phyloP scores from a whole-genome alignment of 75 land plant genomes.

The Pinus taeda region DNA sequence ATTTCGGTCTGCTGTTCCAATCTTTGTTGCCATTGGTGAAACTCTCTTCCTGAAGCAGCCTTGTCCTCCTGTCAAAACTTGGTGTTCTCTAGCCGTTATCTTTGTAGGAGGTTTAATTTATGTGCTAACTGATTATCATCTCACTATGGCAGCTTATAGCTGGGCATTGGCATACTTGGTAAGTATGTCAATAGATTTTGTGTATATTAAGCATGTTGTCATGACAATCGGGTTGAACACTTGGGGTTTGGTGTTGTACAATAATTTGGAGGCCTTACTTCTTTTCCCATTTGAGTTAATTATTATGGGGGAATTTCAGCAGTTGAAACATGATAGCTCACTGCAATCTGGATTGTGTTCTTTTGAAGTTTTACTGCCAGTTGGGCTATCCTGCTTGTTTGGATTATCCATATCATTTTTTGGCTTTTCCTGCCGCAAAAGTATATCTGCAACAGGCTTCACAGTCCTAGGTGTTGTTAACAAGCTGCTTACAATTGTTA shows the following conservation, averaged over 20 bases:
- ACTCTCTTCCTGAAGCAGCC: constrained; percentile 41
- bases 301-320: constrained; percentile 38
- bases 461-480: constrained; percentile 51
- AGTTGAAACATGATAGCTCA: constrained; percentile 10
- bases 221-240: constrained; percentile 50
- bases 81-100: constrained; percentile 34
- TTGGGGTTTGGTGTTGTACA: constrained; percentile 54
- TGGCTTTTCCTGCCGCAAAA: constrained; percentile 39
- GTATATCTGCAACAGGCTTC: constrained; percentile 48
- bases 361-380: constrained; percentile 35
- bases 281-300: constrained; percentile 50
- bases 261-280: constrained; percentile 50
- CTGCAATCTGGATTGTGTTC: constrained; percentile 18
- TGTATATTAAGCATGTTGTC: constrained; percentile 48
- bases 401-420: constrained; percentile 48
- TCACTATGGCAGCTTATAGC: constrained; percentile 27
- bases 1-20: constrained; percentile 42
- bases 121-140: constrained; percentile 38
- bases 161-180: constrained; percentile 48
- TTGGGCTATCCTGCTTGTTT: constrained; percentile 35
- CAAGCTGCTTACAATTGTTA: constrained; percentile 47
- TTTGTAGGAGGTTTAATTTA: constrained; percentile 36
- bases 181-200: constrained; percentile 53
- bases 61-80: constrained; percentile 36
- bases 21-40: constrained; percentile 46